These are phyloP conservation scores for Linaria vulgaris DNA, from an alignment of 257 asterid species.

Conservation along the genomic window DNA sequence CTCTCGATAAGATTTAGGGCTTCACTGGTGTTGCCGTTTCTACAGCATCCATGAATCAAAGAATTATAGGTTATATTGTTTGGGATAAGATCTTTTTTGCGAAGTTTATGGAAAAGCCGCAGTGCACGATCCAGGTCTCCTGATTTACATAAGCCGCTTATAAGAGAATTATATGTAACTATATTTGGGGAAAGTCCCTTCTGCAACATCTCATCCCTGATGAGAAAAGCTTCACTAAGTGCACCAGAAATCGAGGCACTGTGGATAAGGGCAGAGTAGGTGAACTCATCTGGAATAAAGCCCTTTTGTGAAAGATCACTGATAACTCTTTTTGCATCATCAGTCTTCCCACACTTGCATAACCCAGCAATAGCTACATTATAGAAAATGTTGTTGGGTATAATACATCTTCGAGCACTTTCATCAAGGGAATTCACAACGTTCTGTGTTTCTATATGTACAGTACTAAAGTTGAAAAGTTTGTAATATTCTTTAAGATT, in stretches of 20 bases:
- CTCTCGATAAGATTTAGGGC: constrained; percentile 61
- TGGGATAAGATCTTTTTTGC: constrained; percentile 59
- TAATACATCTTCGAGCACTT: constrained; percentile 34
- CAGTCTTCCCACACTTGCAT: constrained; percentile 69
- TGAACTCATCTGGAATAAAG: constrained; percentile 80
- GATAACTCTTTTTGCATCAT: constrained; percentile 63
- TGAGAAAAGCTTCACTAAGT: constrained; percentile 69
- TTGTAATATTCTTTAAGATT: constrained; percentile 41
- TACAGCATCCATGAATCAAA: constrained; percentile 67
- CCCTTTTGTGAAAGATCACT: constrained; percentile 50
- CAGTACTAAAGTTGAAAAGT: constrained; percentile 32
- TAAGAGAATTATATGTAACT: constrained; percentile 75
- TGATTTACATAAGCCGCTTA: constrained; percentile 75
- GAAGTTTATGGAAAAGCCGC: constrained; percentile 73
- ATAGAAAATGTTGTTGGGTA: constrained; percentile 60
- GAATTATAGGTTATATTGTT: constrained; percentile 68
- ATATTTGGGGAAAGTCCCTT: constrained; percentile 75
- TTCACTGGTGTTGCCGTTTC: constrained; percentile 51
- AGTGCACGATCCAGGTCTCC: constrained; percentile 77
- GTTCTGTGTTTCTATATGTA: constrained; percentile 41
- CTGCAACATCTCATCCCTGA: constrained; percentile 80
- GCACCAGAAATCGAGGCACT: constrained; percentile 61
- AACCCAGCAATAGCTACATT: constrained; percentile 76
- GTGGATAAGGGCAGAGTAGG: constrained; percentile 76
- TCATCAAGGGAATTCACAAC: constrained; percentile 54